Base-by-base conservation (phyloP, 2,329 filamentous ascomycete genomes). In the Pseudogymnoascus sp. region DNA sequence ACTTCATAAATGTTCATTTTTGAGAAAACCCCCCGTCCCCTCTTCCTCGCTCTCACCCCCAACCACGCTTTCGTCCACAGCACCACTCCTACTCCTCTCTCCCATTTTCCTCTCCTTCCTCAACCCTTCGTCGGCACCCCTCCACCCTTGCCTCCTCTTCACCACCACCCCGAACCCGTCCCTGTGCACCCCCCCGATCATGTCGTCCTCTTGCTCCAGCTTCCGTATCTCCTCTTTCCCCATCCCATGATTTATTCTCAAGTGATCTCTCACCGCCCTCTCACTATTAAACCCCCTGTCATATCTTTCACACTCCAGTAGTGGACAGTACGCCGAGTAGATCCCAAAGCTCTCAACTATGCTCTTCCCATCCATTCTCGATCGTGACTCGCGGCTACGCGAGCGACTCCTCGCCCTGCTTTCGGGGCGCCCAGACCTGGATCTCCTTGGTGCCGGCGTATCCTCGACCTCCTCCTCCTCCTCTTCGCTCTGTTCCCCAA, bases 111-210 rank as follows among this genome's bases (percentile, higher is more conserved):
- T 56, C 46, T 56, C 46, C 50, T 56, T 56, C 50, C 50, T 56
- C 50, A 56, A 33, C 29, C 50, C 13, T 21, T 60, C 44, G 35
- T 78, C 77, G 35, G 72, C 74, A 1, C 72, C 77, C 42, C 79
- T 73, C 82, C 81, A 84, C 0, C 81, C 82, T 46, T 70, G 74
- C 6, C 78, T 75, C 0, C 77, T 73, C 64, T 77, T 75, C 61
- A 90, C 79, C 3, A 82, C 80, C 70, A 78, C 77, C 68, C 91
- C 67, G 69, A 88, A 91, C 0, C 88, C 85, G 72, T 91, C 88
- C 1, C 85, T 80, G 68, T 90, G 88, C 19, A 90, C 84, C 0
- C 79, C 87, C 0, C 86, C 88, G 7, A 79, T 68, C 69, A 85
- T 81, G 69, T 86, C 83, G 10, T 74, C 69, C 69, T 85, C 81